phyloP scores from a whole-genome alignment of 2,329 filamentous ascomycete genomes.

The Calonectria hongkongensis region DNA sequence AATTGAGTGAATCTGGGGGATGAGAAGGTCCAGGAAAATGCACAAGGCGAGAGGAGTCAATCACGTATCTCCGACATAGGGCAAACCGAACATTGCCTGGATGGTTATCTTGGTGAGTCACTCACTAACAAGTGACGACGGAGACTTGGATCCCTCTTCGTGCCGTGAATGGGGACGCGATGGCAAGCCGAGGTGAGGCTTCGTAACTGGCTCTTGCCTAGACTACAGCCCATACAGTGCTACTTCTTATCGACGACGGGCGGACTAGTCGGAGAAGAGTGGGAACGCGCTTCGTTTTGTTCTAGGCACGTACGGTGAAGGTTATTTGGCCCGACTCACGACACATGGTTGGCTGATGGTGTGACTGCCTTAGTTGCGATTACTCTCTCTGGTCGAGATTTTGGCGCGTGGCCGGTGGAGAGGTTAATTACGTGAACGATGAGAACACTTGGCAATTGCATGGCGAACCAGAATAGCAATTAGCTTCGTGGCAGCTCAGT shows the following conservation, averaged over 20 bases:
- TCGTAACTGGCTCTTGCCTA: background rate
- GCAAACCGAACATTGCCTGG: background rate
- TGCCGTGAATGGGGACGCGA: slow-evolving; percentile 21
- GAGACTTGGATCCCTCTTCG: slow-evolving; percentile 2
- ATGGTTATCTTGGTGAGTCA: slow-evolving; percentile 21
- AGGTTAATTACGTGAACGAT: slow-evolving; percentile 22
- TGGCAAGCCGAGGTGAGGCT: background rate
- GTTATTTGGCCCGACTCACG: slow-evolving; percentile 9
- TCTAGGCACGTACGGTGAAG: slow-evolving; percentile 20
- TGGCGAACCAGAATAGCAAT: slow-evolving; percentile 13
- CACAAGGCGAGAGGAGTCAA: background rate
- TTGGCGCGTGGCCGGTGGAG: slow-evolving; percentile 8
- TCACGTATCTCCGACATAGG: background rate
- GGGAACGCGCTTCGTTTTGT: background rate
- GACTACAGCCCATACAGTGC: background rate
- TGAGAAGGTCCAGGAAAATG: background rate
- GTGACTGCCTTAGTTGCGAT: background rate
- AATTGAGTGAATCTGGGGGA: background rate
- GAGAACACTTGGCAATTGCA: slow-evolving; percentile 43
- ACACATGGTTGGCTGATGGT: slow-evolving; percentile 18
- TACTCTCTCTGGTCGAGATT: background rate
- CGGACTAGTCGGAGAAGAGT: background rate
- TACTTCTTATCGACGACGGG: background rate
- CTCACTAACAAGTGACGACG: background rate
- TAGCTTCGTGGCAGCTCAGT: slow-evolving; percentile 27